Evolutionary conservation across 805 yeast genomes (phyloP), one percentile per base, ranked within the genome.

Genomic region (Myxozyma sirexii): DNA sequence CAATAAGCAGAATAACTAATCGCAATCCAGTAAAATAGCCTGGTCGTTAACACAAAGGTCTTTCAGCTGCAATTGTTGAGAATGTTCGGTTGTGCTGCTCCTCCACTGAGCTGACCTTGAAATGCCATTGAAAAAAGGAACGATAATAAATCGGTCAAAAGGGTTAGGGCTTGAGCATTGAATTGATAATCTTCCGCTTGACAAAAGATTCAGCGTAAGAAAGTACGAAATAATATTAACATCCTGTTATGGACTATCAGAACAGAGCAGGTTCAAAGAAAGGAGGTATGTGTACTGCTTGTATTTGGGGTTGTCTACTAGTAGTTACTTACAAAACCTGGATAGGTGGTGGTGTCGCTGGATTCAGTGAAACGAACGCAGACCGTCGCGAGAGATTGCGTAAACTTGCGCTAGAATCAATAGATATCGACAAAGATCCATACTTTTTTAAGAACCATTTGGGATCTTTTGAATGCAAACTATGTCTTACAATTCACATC

Each of bases 191-290:
- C 29, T 24, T 13, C 6, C 2, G 37, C 2, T 3, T 33, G 12
- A 33, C 12, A 13, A 33, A 7, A 31, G 35, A 31, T n/a, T n/a
- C n/a, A n/a, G n/a, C n/a, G n/a, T n/a, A n/a, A n/a, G n/a, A n/a
- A n/a, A n/a, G n/a, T n/a, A n/a, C n/a, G n/a, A n/a, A n/a, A n/a
- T n/a, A n/a, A n/a, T n/a, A n/a, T n/a, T n/a, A n/a, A n/a, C n/a
- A n/a, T n/a, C n/a, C n/a, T 23, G 45, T 12, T 15, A 91, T 91
- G 97, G 97, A 91, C 72, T 89, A 89, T 70, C 92, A 90, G 63
- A 88, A 88, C 67, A 76, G 97, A 68, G 96, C 88, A 1, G 97
- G 97, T 46, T 87, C 96, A 5, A 91, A 91, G 74, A 85, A 89
- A 71, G 97, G 97, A 37, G 70, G 73, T 58, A 57, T 27, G 71